Conservation (phyloP, 2,329 filamentous ascomycete species). For the Aureobasidium sp. region DNA sequence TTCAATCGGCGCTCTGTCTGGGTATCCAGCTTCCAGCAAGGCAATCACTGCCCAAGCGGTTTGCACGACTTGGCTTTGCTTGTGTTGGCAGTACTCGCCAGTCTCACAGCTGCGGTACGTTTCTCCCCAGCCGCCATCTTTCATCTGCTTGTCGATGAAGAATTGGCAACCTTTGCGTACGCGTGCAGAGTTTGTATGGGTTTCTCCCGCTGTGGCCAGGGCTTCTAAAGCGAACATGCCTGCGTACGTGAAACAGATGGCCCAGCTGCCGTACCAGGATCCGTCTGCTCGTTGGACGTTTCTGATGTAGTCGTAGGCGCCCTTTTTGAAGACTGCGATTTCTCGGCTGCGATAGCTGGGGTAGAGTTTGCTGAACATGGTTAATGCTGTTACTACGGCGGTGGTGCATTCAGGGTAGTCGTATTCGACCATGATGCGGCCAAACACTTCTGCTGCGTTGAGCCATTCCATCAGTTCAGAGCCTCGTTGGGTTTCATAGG, state of each 20-base stretch:
- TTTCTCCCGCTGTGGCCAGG: constrained; percentile 72
- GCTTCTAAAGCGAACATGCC: constrained; percentile 94
- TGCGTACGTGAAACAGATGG: constrained; percentile 95
- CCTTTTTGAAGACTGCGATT: constrained; percentile 61
- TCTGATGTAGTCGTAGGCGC: constrained; percentile 77
- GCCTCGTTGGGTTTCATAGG: constrained; percentile 78
- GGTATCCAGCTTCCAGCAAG: constrained; percentile 74
- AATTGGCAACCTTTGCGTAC: constrained; percentile 76
- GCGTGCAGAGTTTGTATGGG: constrained; percentile 62
- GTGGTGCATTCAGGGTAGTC: constrained; percentile 98
- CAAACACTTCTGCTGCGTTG: constrained; percentile 95
- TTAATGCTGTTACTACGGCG: constrained; percentile 80
- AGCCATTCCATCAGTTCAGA: constrained; percentile 72
- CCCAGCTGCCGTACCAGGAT: constrained; percentile 98
- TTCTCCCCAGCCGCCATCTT: constrained; percentile 94
- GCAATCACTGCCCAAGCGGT: constrained; percentile 81
- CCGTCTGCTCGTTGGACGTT: constrained; percentile 69
- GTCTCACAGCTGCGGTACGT: constrained; percentile 81
- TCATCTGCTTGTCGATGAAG: constrained; percentile 72
- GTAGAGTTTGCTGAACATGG: constrained; percentile 72
- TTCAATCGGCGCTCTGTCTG: constrained; percentile 62
- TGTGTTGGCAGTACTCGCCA: constrained; percentile 66
- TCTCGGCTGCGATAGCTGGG: constrained; percentile 71
- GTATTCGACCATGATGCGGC: constrained; percentile 96
- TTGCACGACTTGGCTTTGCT: constrained; percentile 81